Evolutionary conservation across 306 rosid genomes (phyloP), one percentile per base, ranked within the genome.

Genomic region (Argentina anserina): DNA sequence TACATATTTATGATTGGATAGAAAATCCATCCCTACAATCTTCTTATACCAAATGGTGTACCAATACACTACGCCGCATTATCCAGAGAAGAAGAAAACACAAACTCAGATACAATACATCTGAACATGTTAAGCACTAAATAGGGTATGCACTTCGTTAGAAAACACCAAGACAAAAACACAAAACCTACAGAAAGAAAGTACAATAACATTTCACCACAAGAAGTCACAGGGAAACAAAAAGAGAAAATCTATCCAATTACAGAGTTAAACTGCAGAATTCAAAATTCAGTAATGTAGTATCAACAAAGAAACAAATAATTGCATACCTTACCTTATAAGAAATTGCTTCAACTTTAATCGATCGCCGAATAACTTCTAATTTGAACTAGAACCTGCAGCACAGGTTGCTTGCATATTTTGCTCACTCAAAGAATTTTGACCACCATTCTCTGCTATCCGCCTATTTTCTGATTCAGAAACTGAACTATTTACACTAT

Each of bases 361-460:
- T 71, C 77, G 65, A 71, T 60, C 69, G 81, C 62, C 59, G 77
- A 73, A 59, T 55, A 67, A 52, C 68, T 68, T 84, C 83, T 88
- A 90, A 80, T 72, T 87, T 64, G 96, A 93, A 78, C 89, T 90
- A 78, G 98, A 93, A 62, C 93, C 92, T 40, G 96, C 82, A 58
- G 92, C 82, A 60, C 89, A 79, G 23, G 89, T 73, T 62, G 85
- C 70, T 74, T 79, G 82, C 17, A 79, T 68, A 67, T 77, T 80
- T n/a, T 73, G 39, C 78, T 86, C 87, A 53, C 83, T 73, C 76
- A 75, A 74, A 62, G 62, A 70, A 79, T 53, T 74, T 76, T 64
- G 85, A 56, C 85, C 86, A 76, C 63, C 81, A 53, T 80, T 46
- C 64, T 84, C 90, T 42, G 93, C 36, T 78, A 53, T 70, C 56